Evolutionary conservation across 345 rosid genomes (phyloP).

Genomic region (Salix arbutifolia): DNA sequence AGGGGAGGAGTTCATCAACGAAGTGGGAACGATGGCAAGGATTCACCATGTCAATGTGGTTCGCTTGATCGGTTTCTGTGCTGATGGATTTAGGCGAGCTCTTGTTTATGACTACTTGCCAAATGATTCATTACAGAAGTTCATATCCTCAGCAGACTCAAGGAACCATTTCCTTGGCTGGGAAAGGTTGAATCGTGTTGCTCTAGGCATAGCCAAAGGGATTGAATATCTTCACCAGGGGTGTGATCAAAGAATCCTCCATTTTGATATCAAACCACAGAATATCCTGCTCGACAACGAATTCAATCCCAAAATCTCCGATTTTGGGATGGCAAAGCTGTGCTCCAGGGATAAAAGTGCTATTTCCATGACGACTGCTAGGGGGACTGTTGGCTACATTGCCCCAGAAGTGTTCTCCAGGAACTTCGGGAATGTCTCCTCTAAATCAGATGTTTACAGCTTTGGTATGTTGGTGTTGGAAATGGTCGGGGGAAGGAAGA

Average conservation of each 20-base stretch:
- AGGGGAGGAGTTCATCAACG: too few relatives aligned
- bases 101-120: constrained; percentile 4
- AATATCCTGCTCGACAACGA: background rate
- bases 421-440: background rate
- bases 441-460: background rate
- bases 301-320: background rate
- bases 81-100: constrained; percentile 17
- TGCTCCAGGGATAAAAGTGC: background rate
- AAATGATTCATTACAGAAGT: constrained; percentile 2
- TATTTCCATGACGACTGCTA: background rate
- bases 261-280: background rate
- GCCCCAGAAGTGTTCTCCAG: background rate
- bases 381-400: background rate
- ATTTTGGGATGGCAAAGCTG: background rate
- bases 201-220: background rate
- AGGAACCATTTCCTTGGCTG: background rate
- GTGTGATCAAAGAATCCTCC: background rate
- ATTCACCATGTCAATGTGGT: constrained; percentile 10
- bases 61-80: constrained; percentile 11
- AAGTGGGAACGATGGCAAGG: too few relatives aligned
- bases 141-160: background rate
- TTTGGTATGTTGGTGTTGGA: background rate
- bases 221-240: background rate
- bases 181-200: background rate
- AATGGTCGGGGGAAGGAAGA: background rate